phyloP scores from a whole-genome alignment of 768 basidiomycete genomes.

The Coprinopsis marcescibilis region DNA sequence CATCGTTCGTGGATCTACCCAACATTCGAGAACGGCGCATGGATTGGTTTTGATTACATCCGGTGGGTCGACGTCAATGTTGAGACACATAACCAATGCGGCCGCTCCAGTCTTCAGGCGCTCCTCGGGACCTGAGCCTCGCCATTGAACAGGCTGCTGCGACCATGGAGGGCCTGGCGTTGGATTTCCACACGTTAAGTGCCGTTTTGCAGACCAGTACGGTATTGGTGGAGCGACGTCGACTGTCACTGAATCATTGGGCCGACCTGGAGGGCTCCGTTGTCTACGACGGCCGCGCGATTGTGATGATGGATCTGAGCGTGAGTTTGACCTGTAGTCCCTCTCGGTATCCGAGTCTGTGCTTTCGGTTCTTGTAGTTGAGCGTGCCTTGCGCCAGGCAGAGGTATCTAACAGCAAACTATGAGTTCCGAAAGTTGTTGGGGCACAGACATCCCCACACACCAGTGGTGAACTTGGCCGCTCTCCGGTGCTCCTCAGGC shows the following conservation, averaged over 20 bases:
- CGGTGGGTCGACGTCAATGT: slow-evolving; percentile 97
- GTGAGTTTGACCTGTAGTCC: slow-evolving; percentile 41
- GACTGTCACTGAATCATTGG: slow-evolving; percentile 40
- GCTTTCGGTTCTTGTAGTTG: slow-evolving; percentile 19
- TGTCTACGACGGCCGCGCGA: slow-evolving; percentile 22
- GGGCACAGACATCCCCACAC: background rate
- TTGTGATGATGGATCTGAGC: slow-evolving; percentile 44
- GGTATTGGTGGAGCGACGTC: slow-evolving; percentile 61
- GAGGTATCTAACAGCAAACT: background rate
- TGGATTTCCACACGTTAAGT: slow-evolving; percentile 86
- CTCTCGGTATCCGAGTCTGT: slow-evolving; percentile 55
- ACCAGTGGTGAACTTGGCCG: slow-evolving; percentile 10
- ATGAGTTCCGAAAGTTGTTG: background rate
- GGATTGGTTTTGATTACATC: slow-evolving; percentile 97
- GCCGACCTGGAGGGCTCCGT: slow-evolving; percentile 31
- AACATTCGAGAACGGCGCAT: slow-evolving; percentile 91
- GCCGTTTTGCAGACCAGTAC: slow-evolving; percentile 85
- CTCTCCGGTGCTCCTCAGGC: background rate
- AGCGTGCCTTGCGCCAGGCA: slow-evolving; percentile 4
- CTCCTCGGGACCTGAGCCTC: slow-evolving; percentile 68
- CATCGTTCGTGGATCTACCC: slow-evolving; percentile 94
- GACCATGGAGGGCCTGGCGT: slow-evolving; percentile 64
- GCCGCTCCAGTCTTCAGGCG: slow-evolving; percentile 91
- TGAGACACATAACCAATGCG: slow-evolving; percentile 85
- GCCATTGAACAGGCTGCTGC: slow-evolving; percentile 69